Evolutionary conservation across 1,284 basidiomycete species (phyloP).

Genomic region (Chalciporus sp.): DNA sequence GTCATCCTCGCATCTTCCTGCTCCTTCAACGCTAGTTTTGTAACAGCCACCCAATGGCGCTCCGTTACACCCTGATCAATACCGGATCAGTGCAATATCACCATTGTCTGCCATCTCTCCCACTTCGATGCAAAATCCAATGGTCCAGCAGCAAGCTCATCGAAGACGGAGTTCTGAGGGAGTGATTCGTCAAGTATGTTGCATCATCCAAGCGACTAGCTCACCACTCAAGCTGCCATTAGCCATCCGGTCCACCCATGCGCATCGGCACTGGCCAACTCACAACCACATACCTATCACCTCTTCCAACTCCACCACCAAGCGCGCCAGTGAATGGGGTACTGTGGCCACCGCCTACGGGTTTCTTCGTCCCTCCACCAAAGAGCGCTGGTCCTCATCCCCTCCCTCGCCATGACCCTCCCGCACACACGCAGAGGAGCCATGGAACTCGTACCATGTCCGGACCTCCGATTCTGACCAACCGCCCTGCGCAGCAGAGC

Average conservation of each 20-base stretch:
- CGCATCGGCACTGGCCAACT: constrained; percentile 3
- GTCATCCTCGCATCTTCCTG: background rate
- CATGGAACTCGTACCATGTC: constrained; percentile 6
- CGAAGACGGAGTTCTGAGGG: constrained; percentile 22
- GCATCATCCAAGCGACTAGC: background rate
- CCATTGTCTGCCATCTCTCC: constrained; percentile 9
- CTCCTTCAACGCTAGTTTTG: background rate
- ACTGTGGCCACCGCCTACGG: constrained; percentile 10
- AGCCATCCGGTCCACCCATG: constrained; percentile 16
- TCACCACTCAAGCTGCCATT: constrained; percentile 2
- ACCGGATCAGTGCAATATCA: constrained; percentile 3
- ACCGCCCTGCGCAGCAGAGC: constrained; percentile 5
- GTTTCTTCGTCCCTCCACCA: constrained; percentile 14
- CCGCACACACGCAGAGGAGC: background rate
- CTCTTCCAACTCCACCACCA: constrained; percentile 28
- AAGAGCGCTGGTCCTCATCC: constrained; percentile 10
- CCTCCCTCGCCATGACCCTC: constrained; percentile 2
- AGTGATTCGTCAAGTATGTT: constrained; percentile 21
- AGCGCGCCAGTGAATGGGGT: constrained; percentile 10
- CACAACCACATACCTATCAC: constrained; percentile 18
- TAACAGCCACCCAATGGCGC: background rate
- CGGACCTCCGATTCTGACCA: constrained; percentile 3
- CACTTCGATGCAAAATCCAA: constrained; percentile 2
- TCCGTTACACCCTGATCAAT: constrained; percentile 12
- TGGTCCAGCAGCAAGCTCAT: constrained; percentile 5